Conservation (phyloP, 176 grass and related monocot genomes). For the Phragmites australis region DNA sequence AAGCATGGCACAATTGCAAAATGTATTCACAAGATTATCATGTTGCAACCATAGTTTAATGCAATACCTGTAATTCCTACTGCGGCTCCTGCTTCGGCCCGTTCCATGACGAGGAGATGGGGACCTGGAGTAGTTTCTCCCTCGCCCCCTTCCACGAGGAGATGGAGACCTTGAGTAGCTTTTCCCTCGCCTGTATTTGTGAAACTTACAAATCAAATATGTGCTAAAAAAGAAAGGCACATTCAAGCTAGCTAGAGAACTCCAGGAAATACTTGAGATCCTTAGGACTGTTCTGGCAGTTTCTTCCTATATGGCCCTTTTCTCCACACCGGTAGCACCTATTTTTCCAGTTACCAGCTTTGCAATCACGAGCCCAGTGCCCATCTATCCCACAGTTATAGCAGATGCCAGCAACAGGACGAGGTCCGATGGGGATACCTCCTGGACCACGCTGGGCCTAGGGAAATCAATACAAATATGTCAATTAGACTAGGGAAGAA, state of each 20-base stretch:
- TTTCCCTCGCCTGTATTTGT: conserved; percentile 39
- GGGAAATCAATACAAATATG: conserved; percentile 16
- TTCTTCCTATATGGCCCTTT: conserved; percentile 69
- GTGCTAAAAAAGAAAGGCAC: background rate
- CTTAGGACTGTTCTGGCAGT: conserved; percentile 78
- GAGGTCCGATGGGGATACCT: conserved; percentile 59
- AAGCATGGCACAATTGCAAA: background rate
- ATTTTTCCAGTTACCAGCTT: conserved; percentile 88
- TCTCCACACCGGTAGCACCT: conserved; percentile 86
- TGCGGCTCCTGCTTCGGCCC: conserved; percentile 42
- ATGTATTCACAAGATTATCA: background rate
- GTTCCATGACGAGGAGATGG: conserved; percentile 48
- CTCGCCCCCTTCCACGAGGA: no score
- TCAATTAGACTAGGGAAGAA: conserved; percentile 10
- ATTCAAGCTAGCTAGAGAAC: conserved; percentile 4
- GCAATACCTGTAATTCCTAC: conserved; percentile 51
- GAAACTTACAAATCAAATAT: conserved; percentile 17
- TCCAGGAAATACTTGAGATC: conserved; percentile 53
- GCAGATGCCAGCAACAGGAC: conserved; percentile 69
- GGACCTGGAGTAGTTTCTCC: no score
- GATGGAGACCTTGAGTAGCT: conserved; percentile 69
- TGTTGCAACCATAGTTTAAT: background rate
- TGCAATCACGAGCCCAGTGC: conserved; percentile 81
- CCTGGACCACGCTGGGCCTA: conserved; percentile 66
- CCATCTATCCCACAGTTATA: conserved; percentile 92